These are phyloP conservation scores for Borovskyia barvae DNA, from an alignment of 208 protist genomes.

Conservation along the genomic window DNA sequence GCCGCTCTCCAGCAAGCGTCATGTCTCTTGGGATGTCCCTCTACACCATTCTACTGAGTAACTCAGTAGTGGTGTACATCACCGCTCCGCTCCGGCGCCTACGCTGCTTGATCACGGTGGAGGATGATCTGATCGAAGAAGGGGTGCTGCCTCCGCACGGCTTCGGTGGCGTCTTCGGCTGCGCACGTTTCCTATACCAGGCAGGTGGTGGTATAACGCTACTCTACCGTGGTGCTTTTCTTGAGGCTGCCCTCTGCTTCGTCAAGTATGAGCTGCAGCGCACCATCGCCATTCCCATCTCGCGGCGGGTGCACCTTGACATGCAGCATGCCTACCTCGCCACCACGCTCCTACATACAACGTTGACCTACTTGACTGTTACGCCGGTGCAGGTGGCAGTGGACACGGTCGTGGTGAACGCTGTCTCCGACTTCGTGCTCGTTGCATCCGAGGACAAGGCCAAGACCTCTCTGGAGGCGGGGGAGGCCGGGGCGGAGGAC, in stretches of 20 bases:
- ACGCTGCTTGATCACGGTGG: conserved; percentile 27
- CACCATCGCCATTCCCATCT: conserved; percentile 29
- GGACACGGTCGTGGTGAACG: conserved; percentile 32
- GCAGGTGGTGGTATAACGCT: conserved; percentile 25
- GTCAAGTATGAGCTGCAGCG: conserved; percentile 31
- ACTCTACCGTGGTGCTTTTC: conserved; percentile 52
- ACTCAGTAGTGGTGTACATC: conserved; percentile 20
- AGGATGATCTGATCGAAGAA: conserved; percentile 36
- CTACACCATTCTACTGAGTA: conserved; percentile 15
- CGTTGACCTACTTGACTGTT: conserved; percentile 28
- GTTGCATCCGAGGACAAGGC: not conserved
- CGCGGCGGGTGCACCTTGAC: conserved; percentile 23
- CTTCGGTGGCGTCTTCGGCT: conserved; percentile 40
- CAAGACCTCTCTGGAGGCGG: not conserved
- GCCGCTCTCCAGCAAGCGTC: too few species aligned
- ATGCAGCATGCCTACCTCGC: conserved; percentile 22
- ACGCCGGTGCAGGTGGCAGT: conserved; percentile 31
- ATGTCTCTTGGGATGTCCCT: too few species aligned
- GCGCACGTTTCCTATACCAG: conserved; percentile 44
- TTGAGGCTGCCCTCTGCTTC: conserved; percentile 31
- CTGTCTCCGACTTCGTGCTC: conserved; percentile 25
- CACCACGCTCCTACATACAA: conserved; percentile 23
- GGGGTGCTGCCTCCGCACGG: conserved; percentile 27
- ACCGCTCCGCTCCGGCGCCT: conserved; percentile 32
- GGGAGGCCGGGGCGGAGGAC: not conserved